phyloP scores from a whole-genome alignment of 345 rosid species.

The Lepidium africanum region DNA sequence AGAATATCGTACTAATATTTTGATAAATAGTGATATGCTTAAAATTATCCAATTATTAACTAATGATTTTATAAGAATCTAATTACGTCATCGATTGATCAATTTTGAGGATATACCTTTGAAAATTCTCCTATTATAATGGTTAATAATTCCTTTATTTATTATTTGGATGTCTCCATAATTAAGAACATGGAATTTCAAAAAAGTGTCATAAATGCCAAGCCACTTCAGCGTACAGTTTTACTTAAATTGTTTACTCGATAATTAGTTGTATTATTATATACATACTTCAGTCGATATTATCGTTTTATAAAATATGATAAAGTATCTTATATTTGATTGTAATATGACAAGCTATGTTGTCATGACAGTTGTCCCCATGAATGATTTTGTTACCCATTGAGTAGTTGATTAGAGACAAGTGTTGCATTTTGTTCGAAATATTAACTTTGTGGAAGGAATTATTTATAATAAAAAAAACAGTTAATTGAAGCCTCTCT shows the following conservation, averaged over 20 bases:
- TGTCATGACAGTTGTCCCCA: slow-evolving; percentile 16
- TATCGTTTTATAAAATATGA: neutral
- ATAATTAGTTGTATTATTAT: neutral
- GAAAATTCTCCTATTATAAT: neutral
- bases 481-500: neutral
- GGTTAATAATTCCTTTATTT: neutral
- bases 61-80: slow-evolving; percentile 14
- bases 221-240: slow-evolving; percentile 5
- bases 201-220: neutral
- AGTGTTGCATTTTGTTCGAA: slow-evolving; percentile 1
- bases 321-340: neutral
- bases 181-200: slow-evolving; percentile 1
- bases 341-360: slow-evolving; percentile 16
- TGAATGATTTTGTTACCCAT: neutral
- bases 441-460: neutral
- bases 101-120: slow-evolving; percentile 23
- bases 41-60: neutral
- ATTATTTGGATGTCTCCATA: slow-evolving; percentile 21
- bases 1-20: neutral
- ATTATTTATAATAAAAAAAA: neutral
- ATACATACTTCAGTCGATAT: neutral
- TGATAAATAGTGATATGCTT: neutral
- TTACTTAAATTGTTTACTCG: neutral
- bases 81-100: slow-evolving; percentile 3
- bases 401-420: neutral